Evolutionary conservation across 208 protist species (phyloP), one percentile per base, ranked within the genome.

Genomic region (Leptomonas seymouri): DNA sequence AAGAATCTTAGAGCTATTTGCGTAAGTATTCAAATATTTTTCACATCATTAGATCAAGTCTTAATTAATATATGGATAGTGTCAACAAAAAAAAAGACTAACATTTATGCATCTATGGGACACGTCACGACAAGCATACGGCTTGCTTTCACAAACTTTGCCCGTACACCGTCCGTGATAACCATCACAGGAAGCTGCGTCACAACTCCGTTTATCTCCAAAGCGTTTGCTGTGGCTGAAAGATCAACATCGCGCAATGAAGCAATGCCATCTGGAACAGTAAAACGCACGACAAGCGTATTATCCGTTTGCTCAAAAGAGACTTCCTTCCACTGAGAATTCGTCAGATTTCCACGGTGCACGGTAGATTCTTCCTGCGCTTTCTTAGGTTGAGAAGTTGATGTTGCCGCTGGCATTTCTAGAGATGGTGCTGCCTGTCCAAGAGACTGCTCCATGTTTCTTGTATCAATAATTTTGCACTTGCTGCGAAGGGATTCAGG

Each of bases 381-480:
- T 36, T 18, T 11, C 4, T 31, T 20, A 1, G 51, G 27, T 11
- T 20, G 11, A 3, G 15, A n/a, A 23, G 28, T 44, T 58, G 54
- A 27, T 16, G 28, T 27, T 15, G 11, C 16, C 21, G 31, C 28
- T 27, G 54, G 31, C 15, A 20, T 20, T 27, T 58, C 31, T 21
- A 44, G 28, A 1, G 31, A 9, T 41, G 21, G 41, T 6, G 31
- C 18, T 12, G 28, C 15, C 27, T 41, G 39, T 12, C 34, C 30
- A 18, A 28, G 15, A 20, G 44, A 27, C 58, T 51, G 58, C 12
- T 44, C n/a, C 46, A 65, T 50, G 18, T 42, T 49, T 42, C 60
- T 36, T n/a, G 78, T 88, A 66, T 96, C 88, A 41, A 96, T 76
- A 49, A 96, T 82, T 54, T 88, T 79, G 75, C 91, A 96, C 34